These are phyloP conservation scores for Fusarium miscanthi DNA, from an alignment of 2,329 filamentous ascomycete species.

Conservation along the genomic window DNA sequence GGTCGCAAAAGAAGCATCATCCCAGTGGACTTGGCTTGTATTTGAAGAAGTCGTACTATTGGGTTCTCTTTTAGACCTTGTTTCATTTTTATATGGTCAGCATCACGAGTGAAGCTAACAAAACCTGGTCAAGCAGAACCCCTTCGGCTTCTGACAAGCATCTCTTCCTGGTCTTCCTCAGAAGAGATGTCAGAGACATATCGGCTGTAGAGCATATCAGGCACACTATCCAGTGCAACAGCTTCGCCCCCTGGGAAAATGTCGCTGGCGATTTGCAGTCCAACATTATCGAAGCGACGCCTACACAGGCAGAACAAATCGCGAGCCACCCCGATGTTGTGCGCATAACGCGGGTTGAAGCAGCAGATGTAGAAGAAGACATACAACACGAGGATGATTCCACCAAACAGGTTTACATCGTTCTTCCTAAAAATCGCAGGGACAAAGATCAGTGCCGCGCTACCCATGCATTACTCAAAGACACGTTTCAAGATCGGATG, in stretches of 20 bases:
- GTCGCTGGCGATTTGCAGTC: neutral
- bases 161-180: neutral
- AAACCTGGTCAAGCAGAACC: too few relatives aligned
- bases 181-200: neutral
- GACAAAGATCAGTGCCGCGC: neutral
- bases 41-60: neutral
- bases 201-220: neutral
- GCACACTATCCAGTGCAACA: neutral
- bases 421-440: neutral
- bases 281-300: neutral
- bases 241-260: neutral
- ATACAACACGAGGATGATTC: neutral
- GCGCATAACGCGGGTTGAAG: neutral
- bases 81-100: too few relatives aligned
- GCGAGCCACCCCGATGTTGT: neutral
- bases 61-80: too few relatives aligned
- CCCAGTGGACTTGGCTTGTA: neutral
- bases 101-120: neutral
- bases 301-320: neutral
- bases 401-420: neutral
- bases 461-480: neutral
- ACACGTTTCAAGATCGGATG: neutral
- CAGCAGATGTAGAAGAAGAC: neutral
- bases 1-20: accelerated
- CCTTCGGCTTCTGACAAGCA: accelerated